A percentile compares a stretch with the other conserved stretches of the same genome.
Conservation (phyloP, 108 stramenopile species). For the Pseudonitzschia pungens region DNA sequence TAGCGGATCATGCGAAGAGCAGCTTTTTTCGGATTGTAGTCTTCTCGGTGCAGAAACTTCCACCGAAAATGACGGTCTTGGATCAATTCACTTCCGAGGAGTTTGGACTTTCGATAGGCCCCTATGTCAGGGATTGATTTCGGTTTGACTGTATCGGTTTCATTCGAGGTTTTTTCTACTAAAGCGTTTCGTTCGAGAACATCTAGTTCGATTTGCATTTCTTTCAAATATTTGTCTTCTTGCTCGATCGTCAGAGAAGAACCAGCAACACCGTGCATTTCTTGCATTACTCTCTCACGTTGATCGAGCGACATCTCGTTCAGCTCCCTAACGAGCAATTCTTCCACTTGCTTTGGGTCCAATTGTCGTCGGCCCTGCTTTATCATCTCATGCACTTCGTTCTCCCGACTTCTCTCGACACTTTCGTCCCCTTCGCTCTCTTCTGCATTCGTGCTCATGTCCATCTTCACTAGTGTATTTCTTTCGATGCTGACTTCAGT, state of each 20-base stretch:
- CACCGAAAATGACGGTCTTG: neutral
- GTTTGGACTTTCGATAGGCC: neutral
- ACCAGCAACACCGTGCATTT: constrained; percentile 8
- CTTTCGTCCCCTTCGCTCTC: no score
- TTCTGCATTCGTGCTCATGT: no score
- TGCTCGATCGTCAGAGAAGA: neutral
- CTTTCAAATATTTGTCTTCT: neutral
- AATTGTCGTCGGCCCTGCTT: neutral
- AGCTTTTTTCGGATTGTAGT: neutral
- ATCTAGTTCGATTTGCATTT: neutral
- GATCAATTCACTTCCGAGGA: neutral
- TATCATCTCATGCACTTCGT: neutral
- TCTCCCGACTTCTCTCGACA: no score
- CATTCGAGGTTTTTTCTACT: neutral
- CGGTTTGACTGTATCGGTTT: neutral
- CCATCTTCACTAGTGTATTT: no score
- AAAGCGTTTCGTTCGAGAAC: neutral
- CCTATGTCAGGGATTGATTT: neutral
- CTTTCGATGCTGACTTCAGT: no score
- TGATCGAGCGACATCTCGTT: constrained; percentile 7
- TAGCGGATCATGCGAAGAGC: neutral
- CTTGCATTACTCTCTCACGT: constrained; percentile 1
- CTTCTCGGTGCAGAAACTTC: neutral
- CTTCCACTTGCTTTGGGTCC: neutral
- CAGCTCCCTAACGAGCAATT: constrained; percentile 12